Base-by-base conservation (phyloP, 805 yeast species). In the Candida takata region DNA sequence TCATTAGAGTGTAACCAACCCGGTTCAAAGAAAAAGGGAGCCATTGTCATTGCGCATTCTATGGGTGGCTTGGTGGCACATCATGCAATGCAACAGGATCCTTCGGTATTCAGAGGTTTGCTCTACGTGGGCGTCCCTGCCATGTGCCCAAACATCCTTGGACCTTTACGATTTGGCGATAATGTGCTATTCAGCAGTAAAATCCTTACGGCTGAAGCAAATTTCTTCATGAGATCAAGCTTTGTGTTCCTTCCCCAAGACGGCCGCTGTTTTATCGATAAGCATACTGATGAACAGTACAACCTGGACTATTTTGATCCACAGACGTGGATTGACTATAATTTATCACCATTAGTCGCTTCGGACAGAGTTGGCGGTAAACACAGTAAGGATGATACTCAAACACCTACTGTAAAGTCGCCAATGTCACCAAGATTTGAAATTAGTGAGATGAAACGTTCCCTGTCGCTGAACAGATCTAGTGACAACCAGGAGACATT, bases 61-160 rank as follows among this genome's bases (percentile, higher is more conserved):
- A 87, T 88, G 96, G 97, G 97, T 35, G 97, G 97, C 0, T 54
- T 88, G 24, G 70, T 88, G 6, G 77, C 95, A 0, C 95, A 86
- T 52, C 79, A 81, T 37, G 85, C 82, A 0, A 63, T 88, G 67
- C 82, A 80, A 36, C 62, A 63, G 34, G 70, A 75, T 40, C 87
- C 95, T 0, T 60, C 70, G 11, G 56, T 86, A 29, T 71, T 88
- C 49, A 66, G 88, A 41, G 90, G 92, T 2, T 47, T 88, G 1
- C 58, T 88, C 3, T 88, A 86, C 51, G 90, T 75, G 11, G 97
- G 96, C 2, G 70, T 77, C 0, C 97, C 97, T 3, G 66, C 79
- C 16, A 84, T 83, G 51, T 86, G 95, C 57, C 75, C 87, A 9
- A 85, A 85, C 52, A 83, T 86, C 31, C 57, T 88, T 36, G 96